These are phyloP conservation scores for Naganishia antarctica DNA, from an alignment of 768 basidiomycete species.

Conservation along the genomic window DNA sequence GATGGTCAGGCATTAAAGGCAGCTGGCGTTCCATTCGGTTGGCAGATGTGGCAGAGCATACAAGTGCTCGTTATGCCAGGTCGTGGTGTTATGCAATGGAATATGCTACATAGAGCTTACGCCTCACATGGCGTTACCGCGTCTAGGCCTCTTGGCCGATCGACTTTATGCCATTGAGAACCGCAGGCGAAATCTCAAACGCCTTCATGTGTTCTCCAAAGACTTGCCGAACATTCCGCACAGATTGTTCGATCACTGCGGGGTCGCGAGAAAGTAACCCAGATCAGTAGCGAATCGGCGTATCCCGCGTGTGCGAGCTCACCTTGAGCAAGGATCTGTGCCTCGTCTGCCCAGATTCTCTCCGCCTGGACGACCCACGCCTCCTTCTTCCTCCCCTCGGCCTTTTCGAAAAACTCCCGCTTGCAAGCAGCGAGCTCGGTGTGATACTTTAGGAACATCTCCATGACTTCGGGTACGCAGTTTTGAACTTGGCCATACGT, in stretches of 20 bases:
- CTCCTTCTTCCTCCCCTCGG: slow-evolving; percentile 19
- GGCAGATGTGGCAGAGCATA: background rate
- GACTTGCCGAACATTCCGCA: slow-evolving; percentile 33
- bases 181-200: slow-evolving; percentile 40
- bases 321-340: slow-evolving; percentile 15
- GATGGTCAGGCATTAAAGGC: too few species aligned
- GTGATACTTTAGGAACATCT: slow-evolving; percentile 38
- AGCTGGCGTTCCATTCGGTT: too few species aligned
- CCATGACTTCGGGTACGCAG: slow-evolving; percentile 38
- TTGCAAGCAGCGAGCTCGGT: slow-evolving; percentile 31
- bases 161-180: slow-evolving; percentile 26
- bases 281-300: background rate
- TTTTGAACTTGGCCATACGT: slow-evolving; percentile 47
- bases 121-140: background rate
- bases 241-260: slow-evolving; percentile 36
- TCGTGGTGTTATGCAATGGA: background rate
- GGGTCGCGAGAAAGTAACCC: background rate
- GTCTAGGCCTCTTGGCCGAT: slow-evolving; percentile 1
- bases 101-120: background rate
- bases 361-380: slow-evolving; percentile 26
- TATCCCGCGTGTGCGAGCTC: background rate
- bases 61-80: too few species aligned
- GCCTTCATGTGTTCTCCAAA: slow-evolving; percentile 41
- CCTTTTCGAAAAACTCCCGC: slow-evolving; percentile 27
- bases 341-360: slow-evolving; percentile 9